Percentiles rank a stretch among this genome's conserved stretches.
Conservation (phyloP, 371 early-diverging fungal species). For the Funneliformis caledonium region DNA sequence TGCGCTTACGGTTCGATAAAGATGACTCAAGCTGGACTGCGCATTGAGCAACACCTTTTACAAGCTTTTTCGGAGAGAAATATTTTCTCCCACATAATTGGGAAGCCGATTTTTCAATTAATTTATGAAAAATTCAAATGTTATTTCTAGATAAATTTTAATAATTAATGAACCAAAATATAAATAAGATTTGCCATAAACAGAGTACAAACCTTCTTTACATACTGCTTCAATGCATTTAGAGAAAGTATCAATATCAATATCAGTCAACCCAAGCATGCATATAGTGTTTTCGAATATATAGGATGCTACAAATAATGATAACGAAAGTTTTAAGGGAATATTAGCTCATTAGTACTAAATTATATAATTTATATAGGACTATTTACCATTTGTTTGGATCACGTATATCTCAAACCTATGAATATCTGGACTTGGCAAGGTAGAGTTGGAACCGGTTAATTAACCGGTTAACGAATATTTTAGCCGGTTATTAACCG, state of each 20-base stretch:
- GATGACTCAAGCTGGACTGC: no score
- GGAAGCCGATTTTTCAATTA: background rate
- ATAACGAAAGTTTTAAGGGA: background rate
- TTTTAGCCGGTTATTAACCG: no score
- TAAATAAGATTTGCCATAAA: background rate
- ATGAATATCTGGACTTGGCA: background rate
- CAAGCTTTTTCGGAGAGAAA: no score
- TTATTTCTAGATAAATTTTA: background rate
- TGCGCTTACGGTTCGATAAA: no score
- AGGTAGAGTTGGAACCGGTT: no score
- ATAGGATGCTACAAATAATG: background rate
- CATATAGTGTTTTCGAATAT: conserved; percentile 9
- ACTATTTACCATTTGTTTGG: conserved; percentile 20
- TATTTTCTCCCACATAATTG: no score
- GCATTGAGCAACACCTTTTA: no score
- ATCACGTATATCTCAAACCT: conserved; percentile 13
- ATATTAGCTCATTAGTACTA: background rate
- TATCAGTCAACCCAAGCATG: conserved; percentile 6
- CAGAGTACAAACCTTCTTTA: conserved; percentile 18
- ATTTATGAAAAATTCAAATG: background rate
- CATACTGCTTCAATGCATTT: conserved; percentile 8
- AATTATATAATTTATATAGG: no score
- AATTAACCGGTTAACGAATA: no score
- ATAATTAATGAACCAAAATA: background rate
- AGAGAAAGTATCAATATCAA: conserved; percentile 5